Percentiles rank a stretch among this genome's conserved stretches.
phyloP scores from a whole-genome alignment of 495 filamentous ascomycete species.

The Mytilinidion resinicola region DNA sequence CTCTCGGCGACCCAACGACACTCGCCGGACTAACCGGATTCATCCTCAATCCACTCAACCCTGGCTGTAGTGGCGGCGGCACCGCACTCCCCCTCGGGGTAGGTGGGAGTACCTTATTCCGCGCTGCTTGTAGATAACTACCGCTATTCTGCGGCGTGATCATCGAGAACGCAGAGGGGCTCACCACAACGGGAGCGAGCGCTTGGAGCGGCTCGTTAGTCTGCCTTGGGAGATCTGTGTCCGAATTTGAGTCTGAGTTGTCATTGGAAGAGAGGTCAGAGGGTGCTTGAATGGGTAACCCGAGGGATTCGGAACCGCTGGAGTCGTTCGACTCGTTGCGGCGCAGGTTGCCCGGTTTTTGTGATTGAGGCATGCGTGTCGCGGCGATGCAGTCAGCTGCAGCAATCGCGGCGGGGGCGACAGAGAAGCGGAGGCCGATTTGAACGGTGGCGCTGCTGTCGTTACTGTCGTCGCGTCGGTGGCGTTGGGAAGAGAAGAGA shows the following conservation, averaged over 20 bases:
- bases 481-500: constrained; percentile 11
- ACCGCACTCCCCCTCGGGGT: constrained; percentile 14
- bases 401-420: constrained; percentile 28
- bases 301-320: constrained; percentile 10
- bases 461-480: constrained; percentile 18
- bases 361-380: not conserved
- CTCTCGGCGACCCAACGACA: not conserved
- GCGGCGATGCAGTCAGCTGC: constrained; percentile 22
- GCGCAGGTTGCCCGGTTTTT: constrained; percentile 1
- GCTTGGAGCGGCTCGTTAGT: constrained; percentile 1
- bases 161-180: constrained; percentile 6
- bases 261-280: not conserved
- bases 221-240: not conserved
- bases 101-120: constrained; percentile 24
- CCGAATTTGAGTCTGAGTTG: not conserved
- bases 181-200: constrained; percentile 8
- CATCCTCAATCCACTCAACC: constrained; percentile 22
- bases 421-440: constrained; percentile 30
- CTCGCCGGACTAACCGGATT: constrained; percentile 14
- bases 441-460: constrained; percentile 31
- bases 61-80: constrained; percentile 1
- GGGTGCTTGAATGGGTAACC: constrained; percentile 24
- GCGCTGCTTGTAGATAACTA: constrained; percentile 45
- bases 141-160: constrained; percentile 33
- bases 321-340: constrained; percentile 20